A percentile compares a stretch with the other conserved stretches of the same genome.
phyloP scores from a whole-genome alignment of 371 early-diverging fungal species.

The Parasitella parasitica region DNA sequence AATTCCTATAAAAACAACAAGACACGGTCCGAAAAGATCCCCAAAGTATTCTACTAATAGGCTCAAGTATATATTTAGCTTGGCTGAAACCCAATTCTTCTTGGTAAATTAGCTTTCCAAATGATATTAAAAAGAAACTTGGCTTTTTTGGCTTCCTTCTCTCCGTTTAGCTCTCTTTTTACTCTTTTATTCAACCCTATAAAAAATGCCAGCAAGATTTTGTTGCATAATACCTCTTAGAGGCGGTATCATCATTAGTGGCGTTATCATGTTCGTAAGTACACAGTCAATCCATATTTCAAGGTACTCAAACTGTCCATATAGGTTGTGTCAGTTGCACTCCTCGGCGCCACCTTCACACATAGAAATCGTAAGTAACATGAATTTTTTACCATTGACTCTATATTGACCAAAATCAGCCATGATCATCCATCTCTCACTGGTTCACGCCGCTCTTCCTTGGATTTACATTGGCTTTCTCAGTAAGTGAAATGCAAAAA shows the following conservation, averaged over 20 bases:
- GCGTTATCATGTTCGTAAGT: conserved; percentile 35
- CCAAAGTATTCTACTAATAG: too few species aligned
- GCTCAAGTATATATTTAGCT: background rate
- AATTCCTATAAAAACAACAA: too few species aligned
- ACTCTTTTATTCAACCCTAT: background rate
- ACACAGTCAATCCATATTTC: too few species aligned
- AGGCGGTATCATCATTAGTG: conserved; percentile 35
- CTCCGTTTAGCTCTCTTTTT: background rate
- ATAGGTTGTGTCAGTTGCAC: conserved; percentile 36
- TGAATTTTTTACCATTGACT: background rate
- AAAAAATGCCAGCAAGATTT: conserved; percentile 27
- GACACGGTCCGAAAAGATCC: too few species aligned
- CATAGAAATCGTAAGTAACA: conserved; percentile 46
- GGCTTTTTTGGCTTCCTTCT: background rate
- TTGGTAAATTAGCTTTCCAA: background rate
- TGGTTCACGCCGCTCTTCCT: conserved; percentile 19
- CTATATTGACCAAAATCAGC: background rate
- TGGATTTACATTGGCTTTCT: conserved; percentile 44
- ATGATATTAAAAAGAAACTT: background rate
- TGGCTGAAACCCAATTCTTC: background rate
- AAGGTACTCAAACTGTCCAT: background rate
- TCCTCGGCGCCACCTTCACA: conserved; percentile 42
- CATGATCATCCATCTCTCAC: conserved; percentile 21
- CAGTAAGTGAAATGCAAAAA: conserved; percentile 27
- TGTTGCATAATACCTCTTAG: conserved; percentile 51